Percentiles rank a stretch among this genome's conserved stretches.
Conservation (phyloP, 345 rosid genomes). For the Eucalyptus sp. region DNA sequence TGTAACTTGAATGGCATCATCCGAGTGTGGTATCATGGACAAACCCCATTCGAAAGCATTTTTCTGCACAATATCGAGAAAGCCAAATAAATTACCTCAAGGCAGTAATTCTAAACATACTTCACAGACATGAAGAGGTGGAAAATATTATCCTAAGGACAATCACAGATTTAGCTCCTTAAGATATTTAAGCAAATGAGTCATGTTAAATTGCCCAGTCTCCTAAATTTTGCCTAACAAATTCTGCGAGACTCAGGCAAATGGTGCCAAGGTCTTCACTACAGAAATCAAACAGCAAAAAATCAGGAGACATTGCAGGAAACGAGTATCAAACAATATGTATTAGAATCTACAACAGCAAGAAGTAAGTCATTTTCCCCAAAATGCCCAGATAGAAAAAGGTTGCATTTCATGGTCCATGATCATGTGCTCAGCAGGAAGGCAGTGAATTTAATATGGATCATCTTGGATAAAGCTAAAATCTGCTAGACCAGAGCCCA, state of each 20-base stretch:
- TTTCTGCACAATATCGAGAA: conserved; percentile 41
- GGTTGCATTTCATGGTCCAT: no score
- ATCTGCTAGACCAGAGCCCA: background rate
- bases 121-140: background rate
- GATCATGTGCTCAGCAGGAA: background rate
- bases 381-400: no score
- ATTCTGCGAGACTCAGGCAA: background rate
- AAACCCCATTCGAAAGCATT: conserved; percentile 93
- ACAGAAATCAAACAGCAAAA: rapidly evolving
- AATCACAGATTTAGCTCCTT: background rate
- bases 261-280: background rate
- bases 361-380: no score
- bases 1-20: conserved; percentile 82
- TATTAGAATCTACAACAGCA: background rate
- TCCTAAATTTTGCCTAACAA: background rate
- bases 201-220: background rate
- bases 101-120: background rate
- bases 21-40: conserved; percentile 74
- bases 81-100: background rate
- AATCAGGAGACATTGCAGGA: no score
- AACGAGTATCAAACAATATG: no score
- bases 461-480: background rate
- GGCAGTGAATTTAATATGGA: background rate
- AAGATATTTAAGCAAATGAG: background rate
- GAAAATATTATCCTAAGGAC: background rate